Percentiles rank a stretch among this genome's conserved stretches.
Evolutionary conservation across 2,329 filamentous ascomycete species (phyloP).

Genomic region (Metarhizium guizhouense): DNA sequence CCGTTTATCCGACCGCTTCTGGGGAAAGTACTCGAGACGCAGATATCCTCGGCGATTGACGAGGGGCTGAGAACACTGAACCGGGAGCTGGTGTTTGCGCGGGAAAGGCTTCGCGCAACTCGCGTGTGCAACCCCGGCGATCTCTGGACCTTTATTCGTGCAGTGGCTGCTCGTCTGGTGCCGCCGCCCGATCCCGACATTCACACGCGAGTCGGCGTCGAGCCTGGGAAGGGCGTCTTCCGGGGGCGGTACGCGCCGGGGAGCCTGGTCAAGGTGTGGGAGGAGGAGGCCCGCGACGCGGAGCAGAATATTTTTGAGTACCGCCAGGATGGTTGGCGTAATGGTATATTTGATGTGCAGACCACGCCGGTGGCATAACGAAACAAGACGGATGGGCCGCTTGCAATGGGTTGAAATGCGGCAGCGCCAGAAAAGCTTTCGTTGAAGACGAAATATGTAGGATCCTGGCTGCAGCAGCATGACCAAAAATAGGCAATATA

Average conservation of each 20-base stretch:
- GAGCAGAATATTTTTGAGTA: slow-evolving; percentile 68
- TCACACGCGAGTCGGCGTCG: slow-evolving; percentile 63
- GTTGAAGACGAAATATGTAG: too few relatives aligned
- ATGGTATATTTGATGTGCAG: slow-evolving; percentile 63
- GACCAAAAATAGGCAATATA: too few relatives aligned
- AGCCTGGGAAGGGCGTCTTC: slow-evolving; percentile 55
- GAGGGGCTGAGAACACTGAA: slow-evolving; percentile 66
- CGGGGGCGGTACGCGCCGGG: slow-evolving; percentile 80
- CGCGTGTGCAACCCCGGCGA: slow-evolving; percentile 73
- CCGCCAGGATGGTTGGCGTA: slow-evolving; percentile 67
- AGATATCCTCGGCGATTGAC: slow-evolving; percentile 63
- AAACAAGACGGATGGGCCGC: neutral
- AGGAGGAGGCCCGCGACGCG: slow-evolving; percentile 64
- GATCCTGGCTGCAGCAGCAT: too few relatives aligned
- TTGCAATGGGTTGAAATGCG: neutral
- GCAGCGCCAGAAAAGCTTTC: too few relatives aligned
- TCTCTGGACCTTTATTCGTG: slow-evolving; percentile 71
- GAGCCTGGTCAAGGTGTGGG: slow-evolving; percentile 83
- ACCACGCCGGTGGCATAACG: slow-evolving; percentile 17
- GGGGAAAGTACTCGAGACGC: slow-evolving; percentile 67
- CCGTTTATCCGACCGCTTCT: slow-evolving; percentile 75
- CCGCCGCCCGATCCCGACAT: slow-evolving; percentile 68
- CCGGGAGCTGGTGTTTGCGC: slow-evolving; percentile 75
- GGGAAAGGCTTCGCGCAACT: slow-evolving; percentile 78
- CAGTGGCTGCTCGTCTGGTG: slow-evolving; percentile 66